These are phyloP conservation scores for Ophiosphaerella narmari DNA, from an alignment of 2,329 filamentous ascomycete species.

Conservation along the genomic window DNA sequence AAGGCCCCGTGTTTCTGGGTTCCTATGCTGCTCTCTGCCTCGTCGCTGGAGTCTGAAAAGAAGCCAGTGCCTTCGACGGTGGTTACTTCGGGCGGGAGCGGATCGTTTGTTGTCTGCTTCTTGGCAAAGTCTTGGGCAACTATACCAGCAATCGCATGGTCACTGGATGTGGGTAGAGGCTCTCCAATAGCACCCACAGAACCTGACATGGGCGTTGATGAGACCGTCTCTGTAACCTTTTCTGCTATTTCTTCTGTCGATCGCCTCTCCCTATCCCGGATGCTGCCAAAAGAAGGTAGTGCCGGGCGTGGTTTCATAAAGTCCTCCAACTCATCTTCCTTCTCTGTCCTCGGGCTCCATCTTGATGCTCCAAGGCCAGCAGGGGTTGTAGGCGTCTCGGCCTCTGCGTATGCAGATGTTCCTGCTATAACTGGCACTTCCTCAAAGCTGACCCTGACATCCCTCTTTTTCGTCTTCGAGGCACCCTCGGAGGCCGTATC, in stretches of 20 bases:
- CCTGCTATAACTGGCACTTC: constrained; percentile 65
- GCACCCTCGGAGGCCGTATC: constrained; percentile 58
- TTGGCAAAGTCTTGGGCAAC: constrained; percentile 60
- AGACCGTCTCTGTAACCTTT: constrained; percentile 55
- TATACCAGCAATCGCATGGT: constrained; percentile 62
- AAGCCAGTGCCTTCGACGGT: constrained; percentile 70
- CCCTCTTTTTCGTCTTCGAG: constrained; percentile 57
- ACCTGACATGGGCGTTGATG: constrained; percentile 41
- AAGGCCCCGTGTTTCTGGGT: constrained; percentile 15
- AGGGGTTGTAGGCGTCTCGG: constrained; percentile 22
- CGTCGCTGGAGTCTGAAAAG: constrained; percentile 60
- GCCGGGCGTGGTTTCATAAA: constrained; percentile 76
- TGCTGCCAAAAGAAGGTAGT: constrained; percentile 75
- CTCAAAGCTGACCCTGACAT: constrained; percentile 77
- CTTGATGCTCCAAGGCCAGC: constrained; percentile 38
- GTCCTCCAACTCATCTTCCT: constrained; percentile 66
- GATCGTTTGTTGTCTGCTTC: constrained; percentile 56
- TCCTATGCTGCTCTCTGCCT: constrained; percentile 14
- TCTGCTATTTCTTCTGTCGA: constrained; percentile 56
- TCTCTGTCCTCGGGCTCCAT: constrained; percentile 51
- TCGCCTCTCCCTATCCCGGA: constrained; percentile 65
- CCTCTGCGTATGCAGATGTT: constrained; percentile 43
- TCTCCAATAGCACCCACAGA: constrained; percentile 43
- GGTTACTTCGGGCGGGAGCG: constrained; percentile 72
- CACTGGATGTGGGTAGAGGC: constrained; percentile 60